These are phyloP conservation scores for Xylaria scruposa DNA, from an alignment of 495 filamentous ascomycete species.

Conservation along the genomic window DNA sequence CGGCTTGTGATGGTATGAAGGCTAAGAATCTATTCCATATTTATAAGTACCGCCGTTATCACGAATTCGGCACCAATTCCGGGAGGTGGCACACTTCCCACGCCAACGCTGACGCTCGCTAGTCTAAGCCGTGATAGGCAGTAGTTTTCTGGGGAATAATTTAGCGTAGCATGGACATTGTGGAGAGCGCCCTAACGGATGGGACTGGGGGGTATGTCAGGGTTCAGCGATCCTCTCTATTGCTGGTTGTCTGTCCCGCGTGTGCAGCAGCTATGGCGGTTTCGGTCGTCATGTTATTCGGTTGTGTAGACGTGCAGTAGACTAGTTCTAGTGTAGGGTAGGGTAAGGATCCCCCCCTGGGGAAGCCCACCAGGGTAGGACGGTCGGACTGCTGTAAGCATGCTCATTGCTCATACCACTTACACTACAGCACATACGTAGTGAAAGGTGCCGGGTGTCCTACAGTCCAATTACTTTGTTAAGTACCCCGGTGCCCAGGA, in stretches of 20 bases:
- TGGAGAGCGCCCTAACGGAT: conserved; percentile 20
- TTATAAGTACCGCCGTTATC: background rate
- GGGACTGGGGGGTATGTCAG: conserved; percentile 19
- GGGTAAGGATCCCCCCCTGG: conserved; percentile 18
- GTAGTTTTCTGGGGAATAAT: conserved; percentile 40
- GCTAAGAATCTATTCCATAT: conserved; percentile 1
- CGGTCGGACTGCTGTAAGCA: conserved; percentile 1
- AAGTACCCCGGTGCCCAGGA: conserved; percentile 25
- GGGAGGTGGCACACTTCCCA: conserved; percentile 17
- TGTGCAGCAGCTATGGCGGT: conserved; percentile 40
- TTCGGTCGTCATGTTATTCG: conserved; percentile 20
- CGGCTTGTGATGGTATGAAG: conserved; percentile 14
- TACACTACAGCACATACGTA: background rate
- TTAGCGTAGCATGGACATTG: conserved; percentile 25
- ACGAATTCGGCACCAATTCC: conserved; percentile 19
- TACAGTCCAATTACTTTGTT: background rate
- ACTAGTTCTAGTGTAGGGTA: conserved; percentile 9
- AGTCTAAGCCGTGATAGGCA: conserved; percentile 38
- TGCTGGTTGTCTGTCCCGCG: conserved; percentile 33
- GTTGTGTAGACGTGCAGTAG: conserved; percentile 16
- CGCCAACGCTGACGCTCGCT: background rate
- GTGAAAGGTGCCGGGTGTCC: conserved; percentile 10
- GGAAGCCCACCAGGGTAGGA: conserved; percentile 20
- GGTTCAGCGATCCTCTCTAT: conserved; percentile 27
- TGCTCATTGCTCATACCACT: conserved; percentile 18